Percentiles rank a stretch among this genome's conserved stretches.
Conservation (phyloP, 73 alveolate species). For the Blepharisma stoltei region DNA sequence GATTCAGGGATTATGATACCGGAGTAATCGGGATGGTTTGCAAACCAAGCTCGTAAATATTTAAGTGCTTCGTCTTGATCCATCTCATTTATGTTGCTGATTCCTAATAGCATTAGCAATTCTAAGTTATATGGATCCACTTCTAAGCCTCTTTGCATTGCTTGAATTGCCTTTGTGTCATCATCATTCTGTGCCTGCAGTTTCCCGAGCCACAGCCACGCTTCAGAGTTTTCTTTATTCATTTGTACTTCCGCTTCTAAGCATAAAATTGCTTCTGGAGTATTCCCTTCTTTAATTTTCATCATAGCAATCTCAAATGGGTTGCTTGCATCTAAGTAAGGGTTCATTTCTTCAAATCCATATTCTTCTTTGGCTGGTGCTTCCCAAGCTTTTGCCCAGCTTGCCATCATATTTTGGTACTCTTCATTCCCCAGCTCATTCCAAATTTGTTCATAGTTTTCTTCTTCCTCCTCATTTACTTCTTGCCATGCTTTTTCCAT, state of each 20-base stretch:
- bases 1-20: slow-evolving; percentile 46
- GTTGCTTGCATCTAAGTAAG: slow-evolving; percentile 39
- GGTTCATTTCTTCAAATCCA: slow-evolving; percentile 46
- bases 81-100: slow-evolving; percentile 79
- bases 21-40: slow-evolving; percentile 61
- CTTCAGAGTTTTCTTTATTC: slow-evolving; percentile 60
- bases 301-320: slow-evolving; percentile 48
- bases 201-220: slow-evolving; percentile 73
- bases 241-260: slow-evolving; percentile 61
- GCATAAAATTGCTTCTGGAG: slow-evolving; percentile 61
- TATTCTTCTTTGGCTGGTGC: slow-evolving; percentile 16
- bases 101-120: slow-evolving; percentile 69
- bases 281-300: slow-evolving; percentile 45
- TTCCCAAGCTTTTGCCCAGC: slow-evolving; percentile 27
- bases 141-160: slow-evolving; percentile 47
- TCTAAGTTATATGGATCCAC: slow-evolving; percentile 80
- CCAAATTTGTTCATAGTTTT: not conserved
- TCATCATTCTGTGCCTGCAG: slow-evolving; percentile 74
- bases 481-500: slow-evolving; percentile 34
- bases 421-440: slow-evolving; percentile 7
- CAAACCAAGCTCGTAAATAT: slow-evolving; percentile 51
- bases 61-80: slow-evolving; percentile 70
- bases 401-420: slow-evolving; percentile 24
- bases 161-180: slow-evolving; percentile 60
- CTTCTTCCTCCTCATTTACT: slow-evolving; percentile 23